Evolutionary conservation across 1,284 basidiomycete genomes (phyloP), one percentile per base, ranked within the genome.

Genomic region (Leccinum variabile): DNA sequence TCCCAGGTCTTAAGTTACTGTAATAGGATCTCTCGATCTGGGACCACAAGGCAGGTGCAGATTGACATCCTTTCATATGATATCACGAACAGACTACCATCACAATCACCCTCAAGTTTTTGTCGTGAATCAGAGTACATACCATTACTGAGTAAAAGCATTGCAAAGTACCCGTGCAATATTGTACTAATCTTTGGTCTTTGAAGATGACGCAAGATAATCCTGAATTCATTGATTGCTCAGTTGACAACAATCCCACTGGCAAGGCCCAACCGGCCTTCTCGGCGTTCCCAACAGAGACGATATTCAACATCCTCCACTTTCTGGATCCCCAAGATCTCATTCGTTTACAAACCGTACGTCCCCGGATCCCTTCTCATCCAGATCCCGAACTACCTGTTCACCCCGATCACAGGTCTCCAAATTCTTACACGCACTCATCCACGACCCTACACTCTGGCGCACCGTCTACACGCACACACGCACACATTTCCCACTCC

Each of bases 221-320:
- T 46, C 44, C 6, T 22, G 18, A 49, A 22, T 8, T 11, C 18
- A 49, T 22, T 6, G 18, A 49, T 49, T 11, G 46, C 18, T 49
- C 2, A 7, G 6, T 49, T 13, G 18, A 49, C 11, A 22, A 11
- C 22, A 46, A 11, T 8, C 46, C 18, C n/a, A n/a, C n/a, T n/a
- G n/a, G n/a, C 18, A 22, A 18, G 46, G 18, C 18, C 2, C 44
- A 46, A 22, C 44, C n/a, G 41, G 5, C 5, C 18, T 18, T 46
- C n/a, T 18, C 44, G 44, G 44, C 6, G 16, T 62, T 70, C 30
- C 70, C 68, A 22, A 41, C 56, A 44, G 68, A 69, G 53, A 72
- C 59, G 4, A 60, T 69, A 44, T 57, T 54, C 30, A 58, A 65
- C n/a, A 63, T 69, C 10, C 11, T 70, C 8, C 33, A 16, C 22